Conservation (phyloP, 83 land plant species). For the Picea abies region DNA sequence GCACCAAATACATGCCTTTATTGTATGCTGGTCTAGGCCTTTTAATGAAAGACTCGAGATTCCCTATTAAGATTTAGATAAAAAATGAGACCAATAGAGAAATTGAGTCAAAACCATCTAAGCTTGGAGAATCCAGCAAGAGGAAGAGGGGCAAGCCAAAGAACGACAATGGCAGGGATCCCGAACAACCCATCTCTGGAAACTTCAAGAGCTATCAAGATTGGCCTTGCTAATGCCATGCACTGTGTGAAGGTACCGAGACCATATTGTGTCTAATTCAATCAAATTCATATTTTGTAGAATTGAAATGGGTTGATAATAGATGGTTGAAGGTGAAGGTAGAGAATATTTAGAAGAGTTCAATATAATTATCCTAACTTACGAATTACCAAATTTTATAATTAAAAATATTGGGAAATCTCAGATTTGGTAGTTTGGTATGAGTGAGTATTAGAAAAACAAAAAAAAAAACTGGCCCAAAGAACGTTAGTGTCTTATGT, state of each 20-base stretch:
- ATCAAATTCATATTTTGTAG: conserved; percentile 11
- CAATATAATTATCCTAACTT: no score
- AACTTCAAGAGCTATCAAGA: conserved; percentile 66
- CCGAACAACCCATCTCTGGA: conserved; percentile 92
- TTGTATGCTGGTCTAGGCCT: conserved; percentile 90
- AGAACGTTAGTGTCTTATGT: no score
- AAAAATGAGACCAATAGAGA: conserved; percentile 60
- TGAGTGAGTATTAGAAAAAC: no score
- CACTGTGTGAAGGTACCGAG: conserved; percentile 42
- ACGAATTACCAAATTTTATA: no score
- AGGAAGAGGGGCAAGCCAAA: conserved; percentile 44
- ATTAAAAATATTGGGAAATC: no score
- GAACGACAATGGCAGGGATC: conserved; percentile 59
- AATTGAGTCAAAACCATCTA: conserved; percentile 38
- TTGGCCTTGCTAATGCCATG: conserved; percentile 39
- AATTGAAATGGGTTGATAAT: no score
- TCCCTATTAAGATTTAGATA: conserved; percentile 72
- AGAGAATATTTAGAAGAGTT: no score
- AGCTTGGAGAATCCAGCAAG: conserved; percentile 10
- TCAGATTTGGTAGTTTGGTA: no score
- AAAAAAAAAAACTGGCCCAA: no score
- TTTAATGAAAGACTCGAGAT: conserved; percentile 53
- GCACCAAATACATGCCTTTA: conserved; percentile 55
- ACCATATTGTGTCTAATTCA: conserved; percentile 31
- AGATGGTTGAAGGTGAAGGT: no score